Base-by-base conservation (phyloP, 306 rosid genomes). In the Medicago arabica region DNA sequence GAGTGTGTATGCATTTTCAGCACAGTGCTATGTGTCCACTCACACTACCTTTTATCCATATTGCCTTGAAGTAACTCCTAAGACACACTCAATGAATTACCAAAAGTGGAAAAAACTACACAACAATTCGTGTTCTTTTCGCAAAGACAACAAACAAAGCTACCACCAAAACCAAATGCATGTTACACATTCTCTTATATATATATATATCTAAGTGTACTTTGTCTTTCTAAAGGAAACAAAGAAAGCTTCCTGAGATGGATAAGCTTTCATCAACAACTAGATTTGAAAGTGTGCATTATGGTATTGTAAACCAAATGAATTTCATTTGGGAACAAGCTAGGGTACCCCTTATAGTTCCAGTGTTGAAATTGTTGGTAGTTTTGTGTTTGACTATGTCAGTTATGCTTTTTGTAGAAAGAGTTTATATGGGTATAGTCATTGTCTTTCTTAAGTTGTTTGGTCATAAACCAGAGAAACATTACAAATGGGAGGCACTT, bases 351-450 rank as follows among this genome's bases (percentile, higher is more conserved):
- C 5, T 94, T 28, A 51, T 94, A 0, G 93, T 85, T n/a, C 98
- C 97, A 10, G 1, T 87, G 70, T 40, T 94, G 82, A 87, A 83
- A 41, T 2, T 86, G 38, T 43, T 75, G 62, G 90, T 94, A 62
- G 23, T 13, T 44, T 67, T 80, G 75, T 94, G 96, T 69, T 82
- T 94, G 72, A 87, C 21, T 2, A 90, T 92, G 98, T 94, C 97
- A 1, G 5, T 85, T 55, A 88, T 92, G 98, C 85, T 94, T 2
- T 90, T 94, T 72, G 47, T 87, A 21, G 98, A 94, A 76, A 86
- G 88, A 70, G 89, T 94, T 41, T 92, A 92, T 75, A 90, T 94
- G 98, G 98, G 92, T 1, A 28, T 94, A 21, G 88, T 89, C 43
- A 88, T 94, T 8, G 16, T 79, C 14, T 71, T 86, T 53, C 67